Percentiles rank a stretch among this genome's conserved stretches.
Evolutionary conservation across 73 alveolate genomes (phyloP).

Genomic region (Uronychia binucleata): DNA sequence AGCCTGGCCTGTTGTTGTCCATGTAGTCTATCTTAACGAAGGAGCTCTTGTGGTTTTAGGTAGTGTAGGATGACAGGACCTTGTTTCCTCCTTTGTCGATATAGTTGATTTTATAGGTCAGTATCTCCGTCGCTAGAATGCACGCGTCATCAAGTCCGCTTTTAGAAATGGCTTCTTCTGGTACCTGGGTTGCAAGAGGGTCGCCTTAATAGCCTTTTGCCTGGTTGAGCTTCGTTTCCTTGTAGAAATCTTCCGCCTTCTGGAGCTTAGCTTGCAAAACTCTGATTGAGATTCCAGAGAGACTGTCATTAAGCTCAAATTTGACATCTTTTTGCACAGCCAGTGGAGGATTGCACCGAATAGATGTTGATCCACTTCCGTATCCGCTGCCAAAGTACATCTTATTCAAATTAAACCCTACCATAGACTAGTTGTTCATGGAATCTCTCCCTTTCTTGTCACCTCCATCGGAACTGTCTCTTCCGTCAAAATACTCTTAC

Average conservation of each 20-base stretch:
- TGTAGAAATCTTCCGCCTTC: constrained; percentile 1
- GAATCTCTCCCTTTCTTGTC: not conserved
- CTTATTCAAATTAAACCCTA: too few species aligned
- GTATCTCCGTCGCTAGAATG: constrained; percentile 1
- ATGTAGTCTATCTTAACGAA: not conserved
- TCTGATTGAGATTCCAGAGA: not conserved
- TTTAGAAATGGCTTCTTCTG: not conserved
- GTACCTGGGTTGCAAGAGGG: not conserved
- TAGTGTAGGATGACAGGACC: constrained; percentile 6
- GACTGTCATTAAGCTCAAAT: not conserved
- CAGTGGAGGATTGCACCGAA: too few species aligned
- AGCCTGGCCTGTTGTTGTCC: not conserved
- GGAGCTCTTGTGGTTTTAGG: not conserved
- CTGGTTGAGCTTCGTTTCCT: not conserved
- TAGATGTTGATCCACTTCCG: too few species aligned
- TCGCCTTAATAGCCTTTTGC: too few species aligned
- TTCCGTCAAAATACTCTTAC: not conserved
- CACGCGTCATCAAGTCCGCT: not conserved
- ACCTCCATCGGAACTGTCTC: not conserved
- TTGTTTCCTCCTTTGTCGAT: constrained; percentile 14
- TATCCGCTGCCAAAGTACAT: not conserved
- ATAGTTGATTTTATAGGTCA: constrained; percentile 7
- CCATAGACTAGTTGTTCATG: not conserved
- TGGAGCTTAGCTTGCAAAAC: constrained; percentile 12
- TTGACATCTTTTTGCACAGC: constrained; percentile 2